These are phyloP conservation scores for Fistulinella prunicolor DNA, from an alignment of 768 basidiomycete species.

Conservation along the genomic window DNA sequence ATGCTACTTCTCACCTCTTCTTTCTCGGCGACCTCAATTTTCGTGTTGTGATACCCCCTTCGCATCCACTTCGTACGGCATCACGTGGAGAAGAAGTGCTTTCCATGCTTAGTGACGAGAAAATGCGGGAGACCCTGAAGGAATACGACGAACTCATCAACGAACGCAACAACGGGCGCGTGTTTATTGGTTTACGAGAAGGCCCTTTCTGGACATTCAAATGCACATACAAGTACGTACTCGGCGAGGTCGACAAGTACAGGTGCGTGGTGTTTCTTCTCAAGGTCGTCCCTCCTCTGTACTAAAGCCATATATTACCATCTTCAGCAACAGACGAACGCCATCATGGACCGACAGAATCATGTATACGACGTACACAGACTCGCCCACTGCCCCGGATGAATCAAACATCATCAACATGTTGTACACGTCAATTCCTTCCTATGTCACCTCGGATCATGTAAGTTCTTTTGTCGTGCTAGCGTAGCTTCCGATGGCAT, in stretches of 20 bases:
- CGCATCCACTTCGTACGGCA: slow-evolving; percentile 43
- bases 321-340: slow-evolving; percentile 61
- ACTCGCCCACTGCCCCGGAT: slow-evolving; percentile 51
- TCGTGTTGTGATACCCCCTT: slow-evolving; percentile 63
- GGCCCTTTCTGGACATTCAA: slow-evolving; percentile 89
- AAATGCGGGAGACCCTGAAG: slow-evolving; percentile 55
- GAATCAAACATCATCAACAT: slow-evolving; percentile 58
- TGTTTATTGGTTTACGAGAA: slow-evolving; percentile 74
- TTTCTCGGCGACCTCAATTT: slow-evolving; percentile 95
- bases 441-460: slow-evolving; percentile 89
- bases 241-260: slow-evolving; percentile 83
- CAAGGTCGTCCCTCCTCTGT: background rate
- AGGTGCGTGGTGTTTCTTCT: slow-evolving; percentile 43
- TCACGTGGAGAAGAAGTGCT: slow-evolving; percentile 36
- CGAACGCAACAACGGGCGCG: slow-evolving; percentile 60
- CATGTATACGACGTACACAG: slow-evolving; percentile 74
- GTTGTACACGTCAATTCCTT: slow-evolving; percentile 76
- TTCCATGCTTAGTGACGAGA: slow-evolving; percentile 46
- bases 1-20: slow-evolving; percentile 87
- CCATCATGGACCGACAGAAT: slow-evolving; percentile 96
- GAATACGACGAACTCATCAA: slow-evolving; percentile 70
- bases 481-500: background rate
- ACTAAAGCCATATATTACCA: slow-evolving; percentile 2
- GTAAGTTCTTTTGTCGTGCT: slow-evolving; percentile 45
- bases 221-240: slow-evolving; percentile 84